Percentiles rank a stretch among this genome's conserved stretches.
These are phyloP conservation scores for Geum urbanum DNA, from an alignment of 306 rosid genomes.

Conservation along the genomic window DNA sequence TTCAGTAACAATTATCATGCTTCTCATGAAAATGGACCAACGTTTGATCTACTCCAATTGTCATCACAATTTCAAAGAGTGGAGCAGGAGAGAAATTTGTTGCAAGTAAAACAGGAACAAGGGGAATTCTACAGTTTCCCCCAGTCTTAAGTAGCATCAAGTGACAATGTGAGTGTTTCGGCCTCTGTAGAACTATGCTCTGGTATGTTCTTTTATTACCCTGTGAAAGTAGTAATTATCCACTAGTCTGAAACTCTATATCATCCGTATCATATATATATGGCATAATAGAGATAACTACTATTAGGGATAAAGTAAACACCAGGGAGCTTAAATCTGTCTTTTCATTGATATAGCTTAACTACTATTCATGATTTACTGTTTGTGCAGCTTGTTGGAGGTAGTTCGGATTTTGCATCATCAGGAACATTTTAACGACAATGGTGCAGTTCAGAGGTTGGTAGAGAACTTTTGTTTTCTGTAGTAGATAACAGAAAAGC, in stretches of 20 bases:
- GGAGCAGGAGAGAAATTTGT: conserved; percentile 54
- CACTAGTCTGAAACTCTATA: background rate
- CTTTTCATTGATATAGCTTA: background rate
- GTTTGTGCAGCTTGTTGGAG: conserved; percentile 26
- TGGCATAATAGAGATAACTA: background rate
- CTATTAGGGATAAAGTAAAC: background rate
- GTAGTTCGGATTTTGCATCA: conserved; percentile 16
- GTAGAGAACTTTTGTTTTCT: conserved; percentile 2
- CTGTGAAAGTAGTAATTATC: background rate
- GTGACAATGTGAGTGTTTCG: conserved; percentile 30
- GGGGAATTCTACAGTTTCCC: conserved; percentile 48
- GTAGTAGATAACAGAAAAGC: background rate
- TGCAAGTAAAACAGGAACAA: conserved; percentile 47
- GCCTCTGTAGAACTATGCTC: background rate
- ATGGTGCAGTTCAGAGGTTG: conserved; percentile 5
- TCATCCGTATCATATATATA: background rate
- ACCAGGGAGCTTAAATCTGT: background rate
- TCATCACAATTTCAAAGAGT: conserved; percentile 79
- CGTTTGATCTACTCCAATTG: conserved; percentile 59
- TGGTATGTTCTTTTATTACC: too few species aligned
- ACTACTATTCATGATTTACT: background rate
- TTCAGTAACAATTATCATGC: conserved; percentile 25
- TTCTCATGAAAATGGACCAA: conserved; percentile 41
- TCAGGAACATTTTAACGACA: background rate
- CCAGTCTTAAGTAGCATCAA: conserved; percentile 29